A percentile compares a stretch with the other conserved stretches of the same genome.
These are phyloP conservation scores for Streptanthus diversifolius DNA, from an alignment of 345 rosid species.

Conservation along the genomic window DNA sequence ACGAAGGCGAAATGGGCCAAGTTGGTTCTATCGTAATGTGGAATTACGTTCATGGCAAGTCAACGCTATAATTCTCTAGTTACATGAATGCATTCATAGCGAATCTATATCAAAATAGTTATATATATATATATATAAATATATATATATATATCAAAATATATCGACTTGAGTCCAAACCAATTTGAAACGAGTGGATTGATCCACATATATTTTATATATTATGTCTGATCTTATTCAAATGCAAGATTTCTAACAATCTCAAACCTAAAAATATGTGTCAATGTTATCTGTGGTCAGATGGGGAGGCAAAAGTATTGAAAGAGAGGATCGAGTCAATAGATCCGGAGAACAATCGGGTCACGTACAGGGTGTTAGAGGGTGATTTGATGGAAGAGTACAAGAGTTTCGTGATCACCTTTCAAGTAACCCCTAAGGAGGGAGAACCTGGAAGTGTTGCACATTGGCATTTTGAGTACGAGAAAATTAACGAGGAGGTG, in stretches of 20 bases:
- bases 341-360: slow-evolving; percentile 8
- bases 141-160: no score
- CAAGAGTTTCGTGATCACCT: slow-evolving; percentile 1
- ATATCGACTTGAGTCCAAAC: not conserved
- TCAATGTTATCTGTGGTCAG: not conserved
- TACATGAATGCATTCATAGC: not conserved
- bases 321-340: not conserved
- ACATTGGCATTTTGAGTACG: slow-evolving; percentile 34
- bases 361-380: not conserved
- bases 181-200: not conserved
- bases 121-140: no score
- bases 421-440: slow-evolving; percentile 13
- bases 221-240: not conserved
- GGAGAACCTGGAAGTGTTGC: slow-evolving; percentile 12
- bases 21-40: slow-evolving; percentile 31
- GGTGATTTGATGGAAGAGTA: slow-evolving; percentile 24
- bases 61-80: not conserved
- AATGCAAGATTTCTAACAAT: not conserved
- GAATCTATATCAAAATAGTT: not conserved
- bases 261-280: not conserved
- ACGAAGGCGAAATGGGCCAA: slow-evolving; percentile 41
- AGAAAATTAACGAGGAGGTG: slow-evolving; percentile 29
- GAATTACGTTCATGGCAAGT: slow-evolving; percentile 31
- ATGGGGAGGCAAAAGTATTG: slow-evolving; percentile 11
- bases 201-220: not conserved